Base-by-base conservation (phyloP, 2,329 filamentous ascomycete species). In the Microsporum ferrugineum region DNA sequence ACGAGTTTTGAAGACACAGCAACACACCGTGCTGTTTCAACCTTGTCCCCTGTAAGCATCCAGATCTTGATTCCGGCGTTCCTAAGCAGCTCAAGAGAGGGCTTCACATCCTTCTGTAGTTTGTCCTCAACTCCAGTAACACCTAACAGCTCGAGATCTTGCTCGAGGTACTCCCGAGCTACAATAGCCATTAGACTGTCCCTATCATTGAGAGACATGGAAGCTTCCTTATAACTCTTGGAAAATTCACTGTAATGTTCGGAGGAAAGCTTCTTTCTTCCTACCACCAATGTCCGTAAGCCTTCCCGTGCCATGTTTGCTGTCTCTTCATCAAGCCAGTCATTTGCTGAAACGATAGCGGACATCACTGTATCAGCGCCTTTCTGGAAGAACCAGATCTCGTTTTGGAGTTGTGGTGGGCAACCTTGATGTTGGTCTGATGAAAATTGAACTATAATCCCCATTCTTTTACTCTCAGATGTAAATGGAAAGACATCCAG, bases 301-400 rank as follows among this genome's bases (percentile, higher is more conserved):
- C 94, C 94, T 78, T 99, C 95, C 56, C 94, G 86, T 4, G 95
- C 95, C 95, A 99, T 99, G 72, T 99, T 99, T n/a, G 90, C 89
- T 0, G 94, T 97, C 73, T 99, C 94, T 73, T 99, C 94, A 67
- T 99, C 94, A 0, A 99, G 84, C 95, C 94, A 99, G 76, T 99
- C 94, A 70, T 97, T 99, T 17, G 91, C 85, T 5, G 88, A 89
- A 39, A 99, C 94, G 66, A 99, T 97, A 2, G 87, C 82, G n/a
- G 87, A 84, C 95, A 99, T 99, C 65, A 99, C 92, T 0, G 94
- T 97, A 72, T 99, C 95, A 2, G 94, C 95, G 63, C 94, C 94
- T 75, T 99, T 99, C 70, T 99, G 91, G 71, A 92, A 97, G 76
- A 99, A 99, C 88, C 92, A 96, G 34, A 97, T 92, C 70, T 97